A percentile compares a stretch with the other conserved stretches of the same genome.
Evolutionary conservation across 2,329 filamentous ascomycete genomes (phyloP).

Genomic region (Aspergillus udagawae): DNA sequence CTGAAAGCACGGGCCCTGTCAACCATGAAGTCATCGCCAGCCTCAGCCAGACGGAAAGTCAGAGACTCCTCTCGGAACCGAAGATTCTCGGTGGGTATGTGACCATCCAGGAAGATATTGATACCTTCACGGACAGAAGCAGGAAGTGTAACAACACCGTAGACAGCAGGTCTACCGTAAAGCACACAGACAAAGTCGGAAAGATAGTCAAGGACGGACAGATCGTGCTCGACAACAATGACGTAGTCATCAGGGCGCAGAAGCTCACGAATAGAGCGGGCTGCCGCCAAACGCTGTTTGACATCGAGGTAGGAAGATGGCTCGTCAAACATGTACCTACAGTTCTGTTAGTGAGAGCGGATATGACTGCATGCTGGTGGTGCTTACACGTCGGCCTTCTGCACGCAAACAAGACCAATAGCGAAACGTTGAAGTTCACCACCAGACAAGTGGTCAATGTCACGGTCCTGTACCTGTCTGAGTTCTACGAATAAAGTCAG

Average conservation of each 20-base stretch:
- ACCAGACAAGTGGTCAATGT: constrained; percentile 85
- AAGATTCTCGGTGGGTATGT: constrained; percentile 97
- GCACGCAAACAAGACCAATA: constrained; percentile 91
- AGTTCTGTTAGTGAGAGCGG: constrained; percentile 10
- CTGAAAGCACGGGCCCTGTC: constrained; percentile 81
- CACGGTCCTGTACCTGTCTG: constrained; percentile 84
- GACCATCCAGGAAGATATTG: constrained; percentile 98
- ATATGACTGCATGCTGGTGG: neutral
- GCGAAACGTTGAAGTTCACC: constrained; percentile 98
- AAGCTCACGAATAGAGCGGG: constrained; percentile 85
- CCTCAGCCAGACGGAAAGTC: constrained; percentile 90
- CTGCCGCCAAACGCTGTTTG: constrained; percentile 93
- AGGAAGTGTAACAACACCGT: constrained; percentile 95
- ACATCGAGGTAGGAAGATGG: constrained; percentile 99
- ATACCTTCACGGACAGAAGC: constrained; percentile 97
- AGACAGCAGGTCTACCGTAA: constrained; percentile 91
- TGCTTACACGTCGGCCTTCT: constrained; percentile 80
- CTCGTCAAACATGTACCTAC: constrained; percentile 96
- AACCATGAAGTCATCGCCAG: constrained; percentile 78
- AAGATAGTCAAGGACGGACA: constrained; percentile 96
- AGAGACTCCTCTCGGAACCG: constrained; percentile 96
- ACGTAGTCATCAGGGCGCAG: constrained; percentile 88
- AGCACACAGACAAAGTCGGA: constrained; percentile 98
- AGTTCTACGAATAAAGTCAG: constrained; percentile 56
- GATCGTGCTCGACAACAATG: constrained; percentile 98